A percentile compares a stretch with the other conserved stretches of the same genome.
phyloP scores from a whole-genome alignment of 2,329 filamentous ascomycete genomes.

The Fragosphaeria purpurea region DNA sequence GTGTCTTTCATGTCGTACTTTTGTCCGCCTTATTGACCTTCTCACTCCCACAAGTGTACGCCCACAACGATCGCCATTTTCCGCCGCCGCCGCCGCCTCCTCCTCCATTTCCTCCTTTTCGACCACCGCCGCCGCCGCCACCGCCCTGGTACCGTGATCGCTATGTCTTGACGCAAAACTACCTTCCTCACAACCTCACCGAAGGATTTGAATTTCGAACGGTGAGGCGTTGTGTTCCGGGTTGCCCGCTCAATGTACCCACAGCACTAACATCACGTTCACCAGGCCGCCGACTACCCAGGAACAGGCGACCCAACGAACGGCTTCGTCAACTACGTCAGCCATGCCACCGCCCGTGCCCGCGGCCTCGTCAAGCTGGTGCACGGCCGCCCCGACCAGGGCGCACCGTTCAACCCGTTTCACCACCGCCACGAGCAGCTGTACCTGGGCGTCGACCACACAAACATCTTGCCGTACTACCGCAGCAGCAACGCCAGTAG shows the following conservation, averaged over 20 bases:
- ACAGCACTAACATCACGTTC: neutral
- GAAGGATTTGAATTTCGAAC: neutral
- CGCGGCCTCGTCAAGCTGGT: conserved; percentile 29
- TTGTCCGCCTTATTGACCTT: no score
- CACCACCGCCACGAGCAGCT: conserved; percentile 13
- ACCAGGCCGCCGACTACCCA: conserved; percentile 8
- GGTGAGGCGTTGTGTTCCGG: neutral
- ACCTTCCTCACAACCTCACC: no score
- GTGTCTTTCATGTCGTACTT: no score
- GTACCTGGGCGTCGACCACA: conserved; percentile 35
- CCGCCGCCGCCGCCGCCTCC: no score
- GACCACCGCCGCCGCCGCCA: no score
- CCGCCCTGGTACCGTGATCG: no score
- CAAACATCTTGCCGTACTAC: conserved; percentile 22
- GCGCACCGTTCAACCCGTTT: no score
- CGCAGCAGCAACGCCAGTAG: no score
- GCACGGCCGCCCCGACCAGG: conserved; percentile 8
- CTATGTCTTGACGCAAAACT: no score
- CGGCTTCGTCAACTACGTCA: conserved; percentile 25
- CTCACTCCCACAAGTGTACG: no score
- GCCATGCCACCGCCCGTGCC: conserved; percentile 23
- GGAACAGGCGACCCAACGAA: conserved; percentile 10
- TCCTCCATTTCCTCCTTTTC: no score
- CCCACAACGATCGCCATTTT: no score
- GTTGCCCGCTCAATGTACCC: neutral